Percentiles rank a stretch among this genome's conserved stretches.
Conservation (phyloP, 768 basidiomycete species). For the Wakefieldia striispora region DNA sequence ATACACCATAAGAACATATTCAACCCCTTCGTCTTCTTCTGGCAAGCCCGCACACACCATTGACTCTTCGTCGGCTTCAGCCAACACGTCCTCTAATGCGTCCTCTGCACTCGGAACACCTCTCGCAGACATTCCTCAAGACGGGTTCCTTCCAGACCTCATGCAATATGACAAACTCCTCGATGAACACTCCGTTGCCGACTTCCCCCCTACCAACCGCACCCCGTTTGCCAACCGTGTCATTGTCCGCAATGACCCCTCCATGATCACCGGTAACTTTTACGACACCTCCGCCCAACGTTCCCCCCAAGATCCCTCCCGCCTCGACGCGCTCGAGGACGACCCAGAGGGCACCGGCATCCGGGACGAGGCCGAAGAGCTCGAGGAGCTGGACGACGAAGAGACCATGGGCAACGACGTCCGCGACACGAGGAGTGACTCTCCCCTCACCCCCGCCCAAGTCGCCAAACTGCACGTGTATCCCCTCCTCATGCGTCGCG, state of each 20-base stretch:
- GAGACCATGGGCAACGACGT: constrained; percentile 14
- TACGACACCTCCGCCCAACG: constrained; percentile 18
- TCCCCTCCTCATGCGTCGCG: constrained; percentile 48
- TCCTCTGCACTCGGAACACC: constrained; percentile 9
- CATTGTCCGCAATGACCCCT: constrained; percentile 68
- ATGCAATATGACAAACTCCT: constrained; percentile 60
- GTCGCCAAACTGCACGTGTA: constrained; percentile 38
- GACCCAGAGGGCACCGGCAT: neutral
- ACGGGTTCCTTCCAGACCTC: constrained; percentile 52
- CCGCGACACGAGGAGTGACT: constrained; percentile 15
- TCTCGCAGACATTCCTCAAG: constrained; percentile 22
- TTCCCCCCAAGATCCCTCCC: neutral
- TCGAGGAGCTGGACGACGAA: constrained; percentile 19
- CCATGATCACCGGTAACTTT: constrained; percentile 50
- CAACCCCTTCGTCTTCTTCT: constrained; percentile 13
- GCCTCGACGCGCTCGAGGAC: constrained; percentile 3
- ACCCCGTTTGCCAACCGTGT: constrained; percentile 60
- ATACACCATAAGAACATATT: constrained; percentile 11
- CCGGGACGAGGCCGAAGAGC: constrained; percentile 12
- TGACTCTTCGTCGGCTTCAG: constrained; percentile 3
- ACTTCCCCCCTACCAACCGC: constrained; percentile 51
- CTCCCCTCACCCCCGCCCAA: constrained; percentile 20
- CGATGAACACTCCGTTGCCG: constrained; percentile 55
- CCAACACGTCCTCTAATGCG: neutral
- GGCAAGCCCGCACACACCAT: neutral